Percentiles rank a stretch among this genome's conserved stretches.
phyloP scores from a whole-genome alignment of 345 rosid species.

The Capsella bursapastoris region DNA sequence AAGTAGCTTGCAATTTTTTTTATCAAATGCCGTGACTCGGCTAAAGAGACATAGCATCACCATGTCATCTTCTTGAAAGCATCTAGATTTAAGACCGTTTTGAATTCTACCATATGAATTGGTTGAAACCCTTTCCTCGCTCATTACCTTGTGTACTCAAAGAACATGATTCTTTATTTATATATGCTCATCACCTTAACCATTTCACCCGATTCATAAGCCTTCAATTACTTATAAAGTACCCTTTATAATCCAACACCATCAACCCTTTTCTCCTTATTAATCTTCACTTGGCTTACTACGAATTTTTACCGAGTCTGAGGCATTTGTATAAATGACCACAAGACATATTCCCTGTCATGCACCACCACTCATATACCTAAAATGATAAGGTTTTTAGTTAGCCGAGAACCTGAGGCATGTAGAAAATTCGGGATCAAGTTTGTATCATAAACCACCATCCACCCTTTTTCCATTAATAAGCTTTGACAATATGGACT shows the following conservation, averaged over 20 bases:
- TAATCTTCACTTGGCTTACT: neutral
- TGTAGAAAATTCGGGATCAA: neutral
- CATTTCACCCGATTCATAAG: too few relatives aligned
- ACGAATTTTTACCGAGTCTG: neutral
- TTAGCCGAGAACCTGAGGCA: neutral
- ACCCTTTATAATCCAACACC: neutral
- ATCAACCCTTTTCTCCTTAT: neutral
- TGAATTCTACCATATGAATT: neutral
- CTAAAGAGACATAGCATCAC: too few relatives aligned
- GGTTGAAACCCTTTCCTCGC: neutral
- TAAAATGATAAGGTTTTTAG: neutral
- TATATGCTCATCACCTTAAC: neutral
- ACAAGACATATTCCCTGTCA: neutral
- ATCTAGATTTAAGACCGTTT: too few relatives aligned
- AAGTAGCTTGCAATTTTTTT: too few relatives aligned
- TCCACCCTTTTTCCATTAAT: neutral
- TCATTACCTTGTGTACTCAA: neutral
- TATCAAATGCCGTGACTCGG: too few relatives aligned
- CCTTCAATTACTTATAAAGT: neutral
- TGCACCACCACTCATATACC: neutral
- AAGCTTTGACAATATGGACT: neutral
- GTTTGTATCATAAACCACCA: neutral
- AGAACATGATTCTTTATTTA: too few relatives aligned
- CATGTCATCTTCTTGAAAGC: too few relatives aligned
- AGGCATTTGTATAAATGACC: neutral